Evolutionary conservation across 2,329 filamentous ascomycete species (phyloP).

Genomic region (Xylariaceae sp.): DNA sequence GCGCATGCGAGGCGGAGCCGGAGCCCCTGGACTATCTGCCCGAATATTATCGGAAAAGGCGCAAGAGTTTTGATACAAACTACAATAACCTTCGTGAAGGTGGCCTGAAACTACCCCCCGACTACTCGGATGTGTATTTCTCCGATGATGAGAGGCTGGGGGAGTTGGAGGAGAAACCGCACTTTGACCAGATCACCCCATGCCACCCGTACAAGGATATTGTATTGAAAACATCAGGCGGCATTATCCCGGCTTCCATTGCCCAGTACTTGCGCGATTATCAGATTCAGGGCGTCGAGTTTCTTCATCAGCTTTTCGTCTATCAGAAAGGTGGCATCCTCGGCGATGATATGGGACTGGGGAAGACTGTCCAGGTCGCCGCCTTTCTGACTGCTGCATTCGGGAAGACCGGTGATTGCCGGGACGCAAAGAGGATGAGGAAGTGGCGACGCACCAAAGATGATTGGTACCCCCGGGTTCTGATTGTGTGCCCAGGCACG

Average conservation of each 20-base stretch:
- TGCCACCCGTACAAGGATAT: conserved; percentile 69
- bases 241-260: conserved; percentile 78
- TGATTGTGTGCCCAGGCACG: conserved; percentile 84
- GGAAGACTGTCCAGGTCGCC: conserved; percentile 94
- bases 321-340: conserved; percentile 86
- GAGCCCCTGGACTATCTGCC: conserved; percentile 53
- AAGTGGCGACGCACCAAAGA: conserved; percentile 61
- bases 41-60: conserved; percentile 63
- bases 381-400: conserved; percentile 87
- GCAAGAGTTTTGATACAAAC: conserved; percentile 59
- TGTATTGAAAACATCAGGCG: conserved; percentile 64
- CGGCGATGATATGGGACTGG: conserved; percentile 95
- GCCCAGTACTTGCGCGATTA: conserved; percentile 90
- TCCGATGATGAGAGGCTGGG: conserved; percentile 60
- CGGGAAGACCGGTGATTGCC: conserved; percentile 84
- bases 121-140: conserved; percentile 68
- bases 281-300: conserved; percentile 76
- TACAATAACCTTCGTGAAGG: conserved; percentile 52
- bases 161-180: conserved; percentile 60
- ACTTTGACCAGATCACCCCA: conserved; percentile 57
- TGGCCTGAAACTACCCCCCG: conserved; percentile 69
- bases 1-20: conserved; percentile 29
- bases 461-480: conserved; percentile 72
- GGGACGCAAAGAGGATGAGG: conserved; percentile 79
- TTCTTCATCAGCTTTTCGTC: conserved; percentile 82